A percentile compares a stretch with the other conserved stretches of the same genome.
Evolutionary conservation across 2,329 filamentous ascomycete species (phyloP).

Genomic region (Ustulina deusta): DNA sequence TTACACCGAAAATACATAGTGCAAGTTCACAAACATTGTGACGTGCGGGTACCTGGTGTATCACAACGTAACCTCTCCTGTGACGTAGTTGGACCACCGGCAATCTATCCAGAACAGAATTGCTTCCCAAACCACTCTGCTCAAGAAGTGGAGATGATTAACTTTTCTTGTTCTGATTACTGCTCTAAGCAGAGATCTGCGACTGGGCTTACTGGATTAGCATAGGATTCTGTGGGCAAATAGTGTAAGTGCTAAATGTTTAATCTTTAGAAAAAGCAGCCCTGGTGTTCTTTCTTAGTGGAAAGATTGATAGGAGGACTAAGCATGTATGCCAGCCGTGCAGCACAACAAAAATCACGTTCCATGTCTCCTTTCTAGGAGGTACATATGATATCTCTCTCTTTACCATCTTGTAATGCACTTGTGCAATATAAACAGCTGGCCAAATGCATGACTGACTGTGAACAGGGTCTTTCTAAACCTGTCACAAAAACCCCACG

Average conservation of each 20-base stretch:
- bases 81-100: conserved; percentile 28
- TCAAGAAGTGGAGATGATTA: neutral
- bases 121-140: conserved; percentile 24
- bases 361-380: neutral
- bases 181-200: neutral
- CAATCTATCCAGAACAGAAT: neutral
- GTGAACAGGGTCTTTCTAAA: neutral
- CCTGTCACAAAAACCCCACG: neutral
- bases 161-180: conserved; percentile 7
- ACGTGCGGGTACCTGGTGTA: conserved; percentile 37
- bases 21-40: conserved; percentile 23
- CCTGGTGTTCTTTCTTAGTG: neutral
- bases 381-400: too few relatives aligned
- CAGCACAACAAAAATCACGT: neutral
- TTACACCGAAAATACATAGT: too few relatives aligned
- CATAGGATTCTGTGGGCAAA: conserved; percentile 11
- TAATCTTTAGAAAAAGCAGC: neutral
- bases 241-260: neutral
- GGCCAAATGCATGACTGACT: neutral
- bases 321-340: neutral
- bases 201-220: conserved; percentile 24
- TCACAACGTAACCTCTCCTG: too few relatives aligned
- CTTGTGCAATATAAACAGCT: neutral
- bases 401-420: neutral
- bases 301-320: conserved; percentile 1